Conservation (phyloP, 371 early-diverging fungal genomes). For the Basidiobolus meristosporus region DNA sequence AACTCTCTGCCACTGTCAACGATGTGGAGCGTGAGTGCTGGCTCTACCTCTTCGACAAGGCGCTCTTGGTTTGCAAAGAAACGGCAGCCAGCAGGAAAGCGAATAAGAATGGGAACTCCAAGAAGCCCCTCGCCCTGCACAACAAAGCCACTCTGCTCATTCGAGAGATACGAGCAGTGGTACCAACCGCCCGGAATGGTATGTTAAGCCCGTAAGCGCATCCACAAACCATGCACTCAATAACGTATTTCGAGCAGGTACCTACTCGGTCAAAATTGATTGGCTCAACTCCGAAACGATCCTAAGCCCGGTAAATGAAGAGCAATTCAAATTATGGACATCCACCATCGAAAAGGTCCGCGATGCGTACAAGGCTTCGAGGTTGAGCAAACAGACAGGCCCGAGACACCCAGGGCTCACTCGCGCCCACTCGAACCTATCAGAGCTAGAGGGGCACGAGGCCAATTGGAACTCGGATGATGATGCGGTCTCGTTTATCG, state of each 20-base stretch:
- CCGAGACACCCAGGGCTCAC: too few relatives aligned
- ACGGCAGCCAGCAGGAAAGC: conserved; percentile 13
- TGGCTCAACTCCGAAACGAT: too few relatives aligned
- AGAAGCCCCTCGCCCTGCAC: conserved; percentile 23
- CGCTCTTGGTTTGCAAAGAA: conserved; percentile 75
- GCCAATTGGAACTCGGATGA: too few relatives aligned
- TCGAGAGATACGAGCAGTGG: conserved; percentile 55
- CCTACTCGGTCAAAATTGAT: not conserved
- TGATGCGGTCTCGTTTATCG: too few relatives aligned
- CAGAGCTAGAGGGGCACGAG: too few relatives aligned
- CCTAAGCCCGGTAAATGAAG: too few relatives aligned
- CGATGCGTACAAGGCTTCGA: too few relatives aligned
- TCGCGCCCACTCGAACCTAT: too few relatives aligned
- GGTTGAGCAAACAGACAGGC: too few relatives aligned
- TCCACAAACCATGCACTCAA: not conserved
- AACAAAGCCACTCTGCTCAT: conserved; percentile 63
- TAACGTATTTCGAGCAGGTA: not conserved
- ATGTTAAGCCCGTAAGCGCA: conserved; percentile 43
- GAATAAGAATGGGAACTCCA: conserved; percentile 12
- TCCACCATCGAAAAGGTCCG: too few relatives aligned
- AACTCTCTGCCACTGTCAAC: conserved; percentile 51
- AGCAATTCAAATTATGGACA: too few relatives aligned
- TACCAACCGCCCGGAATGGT: conserved; percentile 38
- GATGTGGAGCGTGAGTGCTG: conserved; percentile 57
- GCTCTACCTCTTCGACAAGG: conserved; percentile 76